Conservation (phyloP, 345 rosid species). For the Euphorbia tirucalli region DNA sequence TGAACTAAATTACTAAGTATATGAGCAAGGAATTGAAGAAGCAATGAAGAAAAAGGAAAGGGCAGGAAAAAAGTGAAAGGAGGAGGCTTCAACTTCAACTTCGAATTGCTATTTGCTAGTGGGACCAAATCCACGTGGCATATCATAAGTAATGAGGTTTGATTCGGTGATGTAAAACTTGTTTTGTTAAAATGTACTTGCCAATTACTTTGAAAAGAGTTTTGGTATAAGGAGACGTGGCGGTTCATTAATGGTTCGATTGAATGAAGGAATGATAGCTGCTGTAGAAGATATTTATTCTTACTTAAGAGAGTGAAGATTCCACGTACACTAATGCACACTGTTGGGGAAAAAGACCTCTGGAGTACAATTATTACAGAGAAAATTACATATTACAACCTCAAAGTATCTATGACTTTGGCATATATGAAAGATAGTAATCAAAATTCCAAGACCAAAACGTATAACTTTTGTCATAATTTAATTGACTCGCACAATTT, state of each 20-base stretch:
- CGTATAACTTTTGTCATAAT: too few relatives aligned
- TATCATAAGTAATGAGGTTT: not conserved
- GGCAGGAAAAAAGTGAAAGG: not conserved
- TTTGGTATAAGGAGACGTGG: not conserved
- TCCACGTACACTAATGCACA: slow-evolving; percentile 1
- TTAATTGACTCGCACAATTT: too few relatives aligned
- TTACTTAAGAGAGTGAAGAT: slow-evolving; percentile 4
- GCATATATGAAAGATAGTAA: not conserved
- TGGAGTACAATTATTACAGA: not conserved
- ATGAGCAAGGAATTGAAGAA: not conserved
- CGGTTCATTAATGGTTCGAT: not conserved
- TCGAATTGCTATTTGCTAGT: not conserved
- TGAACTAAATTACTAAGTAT: not conserved
- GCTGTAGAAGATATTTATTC: not conserved
- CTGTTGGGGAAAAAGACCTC: not conserved
- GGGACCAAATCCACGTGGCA: slow-evolving; percentile 14
- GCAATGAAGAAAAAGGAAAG: not conserved
- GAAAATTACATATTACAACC: not conserved
- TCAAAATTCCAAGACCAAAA: not conserved
- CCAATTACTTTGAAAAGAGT: not conserved
- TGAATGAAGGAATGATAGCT: too few relatives aligned
- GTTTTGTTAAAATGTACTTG: not conserved
- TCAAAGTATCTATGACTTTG: not conserved
- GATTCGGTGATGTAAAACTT: not conserved
- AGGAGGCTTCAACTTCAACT: slow-evolving; percentile 9